These are phyloP conservation scores for Phytopythium kandeliae DNA, from an alignment of 352 stramenopile species.

Conservation along the genomic window DNA sequence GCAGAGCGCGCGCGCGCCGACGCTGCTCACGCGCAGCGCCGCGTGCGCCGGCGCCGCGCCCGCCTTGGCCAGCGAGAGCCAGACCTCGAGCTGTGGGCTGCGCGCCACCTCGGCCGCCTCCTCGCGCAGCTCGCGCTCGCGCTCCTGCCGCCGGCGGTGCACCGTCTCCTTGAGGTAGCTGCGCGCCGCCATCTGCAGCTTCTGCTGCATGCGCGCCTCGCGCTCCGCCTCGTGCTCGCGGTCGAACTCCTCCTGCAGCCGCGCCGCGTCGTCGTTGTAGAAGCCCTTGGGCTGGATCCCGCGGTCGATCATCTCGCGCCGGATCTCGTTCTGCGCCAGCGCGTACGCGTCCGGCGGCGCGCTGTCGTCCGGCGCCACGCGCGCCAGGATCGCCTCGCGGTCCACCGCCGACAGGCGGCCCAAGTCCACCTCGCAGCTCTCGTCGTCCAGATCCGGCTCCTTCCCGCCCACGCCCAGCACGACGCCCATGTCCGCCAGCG, in stretches of 20 bases:
- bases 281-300: constrained; percentile 82
- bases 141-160: constrained; percentile 57
- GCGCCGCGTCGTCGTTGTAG: constrained; percentile 77
- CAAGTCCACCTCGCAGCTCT: constrained; percentile 59
- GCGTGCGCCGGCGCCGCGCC: constrained; percentile 50
- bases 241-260: constrained; percentile 79
- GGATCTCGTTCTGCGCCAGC: constrained; percentile 78
- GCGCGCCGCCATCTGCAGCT: constrained; percentile 62
- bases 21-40: constrained; percentile 37
- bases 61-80: constrained; percentile 52
- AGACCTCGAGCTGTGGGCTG: constrained; percentile 68
- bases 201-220: constrained; percentile 56
- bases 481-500: constrained; percentile 16
- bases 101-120: constrained; percentile 67
- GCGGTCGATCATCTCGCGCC: constrained; percentile 80
- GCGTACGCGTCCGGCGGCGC: constrained; percentile 59
- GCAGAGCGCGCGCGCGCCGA: constrained; percentile 58
- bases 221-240: constrained; percentile 60
- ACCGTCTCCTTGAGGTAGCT: constrained; percentile 75
- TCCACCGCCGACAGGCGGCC: constrained; percentile 43
- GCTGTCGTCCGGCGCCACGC: constrained; percentile 64
- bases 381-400: constrained; percentile 64
- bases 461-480: constrained; percentile 31
- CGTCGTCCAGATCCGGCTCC: constrained; percentile 48
- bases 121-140: constrained; percentile 63